phyloP scores from a whole-genome alignment of 768 basidiomycete species.

The Trametes meyenii region DNA sequence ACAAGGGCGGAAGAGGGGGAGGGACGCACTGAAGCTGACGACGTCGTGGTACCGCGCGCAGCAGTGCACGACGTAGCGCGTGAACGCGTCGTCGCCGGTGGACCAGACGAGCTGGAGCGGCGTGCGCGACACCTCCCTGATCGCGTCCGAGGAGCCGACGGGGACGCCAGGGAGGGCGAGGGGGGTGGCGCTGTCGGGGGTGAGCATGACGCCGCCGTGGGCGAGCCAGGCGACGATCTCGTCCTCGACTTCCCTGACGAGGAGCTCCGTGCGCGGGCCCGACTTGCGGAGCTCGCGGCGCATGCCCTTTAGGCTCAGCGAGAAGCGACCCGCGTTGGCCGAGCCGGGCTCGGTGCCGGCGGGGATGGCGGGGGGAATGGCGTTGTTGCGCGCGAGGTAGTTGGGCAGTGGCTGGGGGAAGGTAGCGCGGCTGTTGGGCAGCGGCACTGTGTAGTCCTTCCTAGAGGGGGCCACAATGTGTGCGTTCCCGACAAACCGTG shows the following conservation, averaged over 20 bases:
- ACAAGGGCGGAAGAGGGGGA: background rate
- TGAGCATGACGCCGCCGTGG: conserved; percentile 55
- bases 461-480: conserved; percentile 67
- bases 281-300: conserved; percentile 64
- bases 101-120: conserved; percentile 73
- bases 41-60: conserved; percentile 78
- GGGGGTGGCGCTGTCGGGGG: conserved; percentile 46
- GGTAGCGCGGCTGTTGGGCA: conserved; percentile 52
- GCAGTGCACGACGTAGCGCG: conserved; percentile 82
- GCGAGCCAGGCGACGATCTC: conserved; percentile 67
- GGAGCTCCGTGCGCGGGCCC: conserved; percentile 59
- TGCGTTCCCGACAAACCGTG: conserved; percentile 70
- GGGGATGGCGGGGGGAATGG: conserved; percentile 49
- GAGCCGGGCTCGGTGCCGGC: conserved; percentile 50
- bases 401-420: conserved; percentile 78
- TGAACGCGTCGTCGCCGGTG: conserved; percentile 71
- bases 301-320: conserved; percentile 75
- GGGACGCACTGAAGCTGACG: conserved; percentile 77
- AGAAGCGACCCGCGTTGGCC: conserved; percentile 75
- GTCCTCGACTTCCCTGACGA: conserved; percentile 70
- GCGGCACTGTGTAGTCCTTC: conserved; percentile 53
- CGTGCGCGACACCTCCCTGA: conserved; percentile 68
- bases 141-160: conserved; percentile 53
- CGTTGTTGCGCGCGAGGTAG: conserved; percentile 64
- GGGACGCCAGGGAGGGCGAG: conserved; percentile 44